A percentile compares a stretch with the other conserved stretches of the same genome.
These are phyloP conservation scores for Pythium coloratum DNA, from an alignment of 352 stramenopile genomes.

Conservation along the genomic window DNA sequence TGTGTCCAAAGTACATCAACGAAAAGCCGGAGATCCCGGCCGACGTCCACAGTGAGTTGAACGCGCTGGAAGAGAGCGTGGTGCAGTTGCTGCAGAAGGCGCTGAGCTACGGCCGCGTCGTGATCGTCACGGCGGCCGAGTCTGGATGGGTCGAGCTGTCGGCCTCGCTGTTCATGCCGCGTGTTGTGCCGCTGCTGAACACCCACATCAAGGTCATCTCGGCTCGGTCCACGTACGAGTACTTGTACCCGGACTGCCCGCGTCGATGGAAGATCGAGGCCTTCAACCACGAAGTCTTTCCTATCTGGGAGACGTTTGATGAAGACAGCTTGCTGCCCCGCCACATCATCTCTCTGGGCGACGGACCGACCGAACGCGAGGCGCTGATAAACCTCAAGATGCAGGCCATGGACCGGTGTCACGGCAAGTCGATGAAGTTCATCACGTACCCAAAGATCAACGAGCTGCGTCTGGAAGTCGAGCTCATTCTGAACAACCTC, in stretches of 20 bases:
- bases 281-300: slow-evolving; percentile 86
- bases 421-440: slow-evolving; percentile 88
- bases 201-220: slow-evolving; percentile 87
- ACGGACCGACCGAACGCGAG: slow-evolving; percentile 80
- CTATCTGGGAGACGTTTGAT: slow-evolving; percentile 70
- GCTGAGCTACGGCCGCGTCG: slow-evolving; percentile 69
- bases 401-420: slow-evolving; percentile 75
- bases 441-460: slow-evolving; percentile 86
- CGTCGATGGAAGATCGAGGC: slow-evolving; percentile 89
- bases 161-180: slow-evolving; percentile 86
- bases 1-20: slow-evolving; percentile 86
- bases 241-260: slow-evolving; percentile 82
- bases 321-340: slow-evolving; percentile 56
- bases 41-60: slow-evolving; percentile 73
- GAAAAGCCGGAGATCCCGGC: slow-evolving; percentile 74
- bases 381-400: slow-evolving; percentile 86
- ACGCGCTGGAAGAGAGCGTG: slow-evolving; percentile 75
- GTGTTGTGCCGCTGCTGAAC: slow-evolving; percentile 73
- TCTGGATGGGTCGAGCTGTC: slow-evolving; percentile 90
- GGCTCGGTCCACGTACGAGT: slow-evolving; percentile 89
- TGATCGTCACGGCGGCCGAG: slow-evolving; percentile 90
- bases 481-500: slow-evolving; percentile 79
- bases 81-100: slow-evolving; percentile 73
- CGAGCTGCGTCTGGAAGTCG: slow-evolving; percentile 76
- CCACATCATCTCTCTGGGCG: slow-evolving; percentile 82